Evolutionary conservation across 768 basidiomycete species (phyloP).

Genomic region (Boletus coccyginus): DNA sequence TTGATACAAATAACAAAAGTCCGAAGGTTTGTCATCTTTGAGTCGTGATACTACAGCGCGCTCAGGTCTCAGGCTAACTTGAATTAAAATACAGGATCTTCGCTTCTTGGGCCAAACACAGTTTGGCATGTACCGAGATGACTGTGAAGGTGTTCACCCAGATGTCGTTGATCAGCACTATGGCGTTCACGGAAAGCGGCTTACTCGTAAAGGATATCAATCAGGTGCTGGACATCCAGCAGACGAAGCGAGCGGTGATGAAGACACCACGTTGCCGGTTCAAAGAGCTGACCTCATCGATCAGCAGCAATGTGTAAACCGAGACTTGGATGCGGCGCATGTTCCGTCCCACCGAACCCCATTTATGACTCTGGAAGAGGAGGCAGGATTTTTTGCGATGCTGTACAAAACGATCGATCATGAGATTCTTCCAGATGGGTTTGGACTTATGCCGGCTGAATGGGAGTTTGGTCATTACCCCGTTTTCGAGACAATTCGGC

Average conservation of each 20-base stretch:
- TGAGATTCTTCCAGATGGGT: conserved; percentile 7
- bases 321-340: neutral
- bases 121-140: conserved; percentile 7
- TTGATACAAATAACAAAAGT: conserved; percentile 5
- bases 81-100: conserved; percentile 5
- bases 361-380: conserved; percentile 1
- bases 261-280: neutral
- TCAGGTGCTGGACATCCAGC: neutral
- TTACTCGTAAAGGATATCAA: neutral
- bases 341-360: conserved; percentile 5
- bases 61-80: too few species aligned
- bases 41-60: too few species aligned
- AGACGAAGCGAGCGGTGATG: neutral
- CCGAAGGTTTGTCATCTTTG: conserved; percentile 5
- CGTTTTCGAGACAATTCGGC: conserved; percentile 1
- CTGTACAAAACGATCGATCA: neutral
- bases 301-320: neutral
- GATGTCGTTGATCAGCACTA: neutral
- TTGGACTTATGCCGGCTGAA: conserved; percentile 12
- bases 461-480: conserved; percentile 15
- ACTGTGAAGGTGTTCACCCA: neutral
- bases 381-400: neutral
- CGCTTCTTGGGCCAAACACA: conserved; percentile 11
- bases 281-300: neutral
- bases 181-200: neutral